Evolutionary conservation across 257 asterid species (phyloP).

Genomic region (Penstemon davidsonii): DNA sequence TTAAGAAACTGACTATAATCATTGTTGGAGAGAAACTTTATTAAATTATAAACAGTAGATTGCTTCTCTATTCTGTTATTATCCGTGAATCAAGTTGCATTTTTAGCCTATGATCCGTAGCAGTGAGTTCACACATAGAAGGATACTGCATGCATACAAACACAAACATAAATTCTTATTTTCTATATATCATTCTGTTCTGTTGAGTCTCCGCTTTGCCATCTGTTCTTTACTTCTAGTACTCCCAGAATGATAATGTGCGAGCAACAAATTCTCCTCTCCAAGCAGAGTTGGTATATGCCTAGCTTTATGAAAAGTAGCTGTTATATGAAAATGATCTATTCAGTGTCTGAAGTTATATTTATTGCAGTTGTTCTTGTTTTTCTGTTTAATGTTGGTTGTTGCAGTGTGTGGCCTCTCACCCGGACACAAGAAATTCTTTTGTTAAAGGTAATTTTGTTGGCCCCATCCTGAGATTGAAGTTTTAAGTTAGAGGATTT

Average conservation of each 20-base stretch:
- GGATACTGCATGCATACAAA: no score
- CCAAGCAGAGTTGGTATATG: no score
- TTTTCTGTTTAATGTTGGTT: conserved; percentile 22
- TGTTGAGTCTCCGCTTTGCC: no score
- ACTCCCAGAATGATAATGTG: no score
- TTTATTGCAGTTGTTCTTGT: background rate
- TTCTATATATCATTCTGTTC: no score
- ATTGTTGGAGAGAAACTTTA: background rate
- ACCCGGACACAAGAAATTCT: conserved; percentile 34
- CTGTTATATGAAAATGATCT: background rate
- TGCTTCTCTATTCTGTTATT: background rate
- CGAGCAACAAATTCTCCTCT: no score
- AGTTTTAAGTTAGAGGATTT: background rate
- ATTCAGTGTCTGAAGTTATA: conserved; percentile 5
- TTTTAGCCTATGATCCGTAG: background rate
- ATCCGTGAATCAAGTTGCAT: background rate
- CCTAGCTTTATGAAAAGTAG: no score
- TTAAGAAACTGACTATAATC: background rate
- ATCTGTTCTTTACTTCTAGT: background rate
- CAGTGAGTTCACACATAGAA: no score
- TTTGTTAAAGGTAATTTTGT: conserved; percentile 40
- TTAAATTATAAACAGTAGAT: background rate
- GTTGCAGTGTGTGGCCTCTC: conserved; percentile 43
- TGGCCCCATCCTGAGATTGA: conserved; percentile 5
- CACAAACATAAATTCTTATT: no score